phyloP scores from a whole-genome alignment of 2,329 filamentous ascomycete species.

The Fusarium albidum region DNA sequence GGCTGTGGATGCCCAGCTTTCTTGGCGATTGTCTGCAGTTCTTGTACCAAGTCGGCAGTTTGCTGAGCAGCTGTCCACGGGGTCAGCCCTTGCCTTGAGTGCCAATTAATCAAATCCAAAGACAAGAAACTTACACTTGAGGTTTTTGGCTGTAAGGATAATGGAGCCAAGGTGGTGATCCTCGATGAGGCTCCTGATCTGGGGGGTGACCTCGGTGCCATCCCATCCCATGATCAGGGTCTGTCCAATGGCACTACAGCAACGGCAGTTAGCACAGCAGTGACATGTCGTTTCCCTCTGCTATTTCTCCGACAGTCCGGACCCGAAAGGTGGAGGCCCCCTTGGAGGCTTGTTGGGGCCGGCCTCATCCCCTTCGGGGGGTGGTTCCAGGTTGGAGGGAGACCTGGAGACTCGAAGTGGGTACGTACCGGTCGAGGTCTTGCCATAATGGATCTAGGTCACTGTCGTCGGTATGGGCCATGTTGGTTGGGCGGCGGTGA shows the following conservation, averaged over 20 bases:
- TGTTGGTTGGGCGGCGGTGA: conserved; percentile 46
- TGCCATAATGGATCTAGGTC: conserved; percentile 73
- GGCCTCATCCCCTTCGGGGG: background rate
- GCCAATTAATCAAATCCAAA: conserved; percentile 11
- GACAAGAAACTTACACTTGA: conserved; percentile 75
- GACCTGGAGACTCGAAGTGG: conserved; percentile 18
- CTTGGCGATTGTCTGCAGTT: conserved; percentile 91
- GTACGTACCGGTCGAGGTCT: conserved; percentile 75
- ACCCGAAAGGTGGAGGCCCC: conserved; percentile 30
- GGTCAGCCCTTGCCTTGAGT: conserved; percentile 42
- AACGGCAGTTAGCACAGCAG: conserved; percentile 38
- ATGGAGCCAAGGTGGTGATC: conserved; percentile 90
- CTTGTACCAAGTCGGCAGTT: conserved; percentile 85
- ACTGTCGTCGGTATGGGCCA: conserved; percentile 42
- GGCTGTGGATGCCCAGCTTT: conserved; percentile 90
- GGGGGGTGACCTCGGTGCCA: conserved; percentile 82
- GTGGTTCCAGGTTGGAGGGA: background rate
- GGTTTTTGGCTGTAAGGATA: conserved; percentile 82
- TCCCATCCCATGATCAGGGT: conserved; percentile 87
- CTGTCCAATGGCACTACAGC: conserved; percentile 74
- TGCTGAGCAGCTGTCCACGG: conserved; percentile 79
- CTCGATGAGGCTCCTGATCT: conserved; percentile 82
- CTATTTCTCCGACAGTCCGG: conserved; percentile 26
- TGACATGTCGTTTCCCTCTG: background rate
- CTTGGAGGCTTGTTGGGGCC: background rate